Evolutionary conservation across 2,329 filamentous ascomycete genomes (phyloP).

Genomic region (Apiospora koreana): DNA sequence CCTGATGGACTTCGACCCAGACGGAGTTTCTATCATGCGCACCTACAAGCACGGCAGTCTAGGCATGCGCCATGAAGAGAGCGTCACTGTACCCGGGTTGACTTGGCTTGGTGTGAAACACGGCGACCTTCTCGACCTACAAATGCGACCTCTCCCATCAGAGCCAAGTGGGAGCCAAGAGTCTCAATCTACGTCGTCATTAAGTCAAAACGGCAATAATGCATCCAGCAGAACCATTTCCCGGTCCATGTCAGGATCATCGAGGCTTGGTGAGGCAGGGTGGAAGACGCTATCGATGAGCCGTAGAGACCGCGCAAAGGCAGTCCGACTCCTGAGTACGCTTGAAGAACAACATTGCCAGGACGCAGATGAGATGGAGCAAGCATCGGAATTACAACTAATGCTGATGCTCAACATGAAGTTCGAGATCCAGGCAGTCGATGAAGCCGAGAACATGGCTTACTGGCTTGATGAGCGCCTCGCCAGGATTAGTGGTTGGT

Average conservation of each 20-base stretch:
- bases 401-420: slow-evolving; percentile 77
- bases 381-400: slow-evolving; percentile 61
- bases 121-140: slow-evolving; percentile 36
- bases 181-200: background rate
- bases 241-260: background rate
- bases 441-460: slow-evolving; percentile 52
- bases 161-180: background rate
- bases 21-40: slow-evolving; percentile 72
- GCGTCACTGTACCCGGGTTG: slow-evolving; percentile 46
- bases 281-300: slow-evolving; percentile 42
- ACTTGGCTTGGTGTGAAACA: slow-evolving; percentile 64
- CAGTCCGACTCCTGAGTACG: slow-evolving; percentile 52
- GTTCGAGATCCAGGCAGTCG: slow-evolving; percentile 74
- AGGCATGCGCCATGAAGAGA: slow-evolving; percentile 59
- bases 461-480: slow-evolving; percentile 52
- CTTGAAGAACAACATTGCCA: slow-evolving; percentile 30
- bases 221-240: slow-evolving; percentile 13
- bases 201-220: background rate
- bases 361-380: slow-evolving; percentile 36
- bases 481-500: background rate
- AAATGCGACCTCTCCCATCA: background rate
- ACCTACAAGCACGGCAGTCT: slow-evolving; percentile 74
- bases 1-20: slow-evolving; percentile 75
- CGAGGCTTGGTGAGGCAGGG: background rate
- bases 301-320: slow-evolving; percentile 58